phyloP scores from a whole-genome alignment of 257 asterid species.

The Misopates orontium region DNA sequence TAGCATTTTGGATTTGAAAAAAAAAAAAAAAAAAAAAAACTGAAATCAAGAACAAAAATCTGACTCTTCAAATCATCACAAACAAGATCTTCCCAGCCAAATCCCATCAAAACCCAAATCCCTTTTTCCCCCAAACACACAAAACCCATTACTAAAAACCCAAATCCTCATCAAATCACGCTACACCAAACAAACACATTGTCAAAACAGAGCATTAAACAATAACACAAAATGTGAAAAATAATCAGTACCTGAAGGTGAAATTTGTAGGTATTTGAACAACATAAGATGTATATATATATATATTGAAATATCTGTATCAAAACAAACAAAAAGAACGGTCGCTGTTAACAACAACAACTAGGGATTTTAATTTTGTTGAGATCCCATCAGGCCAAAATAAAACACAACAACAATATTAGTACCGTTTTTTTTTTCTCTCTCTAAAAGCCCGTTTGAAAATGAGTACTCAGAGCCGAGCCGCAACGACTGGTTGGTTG shows the following conservation, averaged over 20 bases:
- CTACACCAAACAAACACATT: constrained; percentile 23
- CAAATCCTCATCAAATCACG: constrained; percentile 28
- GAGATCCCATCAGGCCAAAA: constrained; percentile 53
- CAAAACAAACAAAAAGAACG: background rate
- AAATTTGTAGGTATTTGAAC: constrained; percentile 35
- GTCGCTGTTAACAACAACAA: constrained; percentile 20
- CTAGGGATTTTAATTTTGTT: constrained; percentile 34
- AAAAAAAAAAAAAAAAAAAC: no score
- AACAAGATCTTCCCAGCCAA: constrained; percentile 19
- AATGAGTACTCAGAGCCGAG: constrained; percentile 30
- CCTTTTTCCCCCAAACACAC: constrained; percentile 3
- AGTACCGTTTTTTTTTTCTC: no score
- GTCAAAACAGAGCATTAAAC: background rate
- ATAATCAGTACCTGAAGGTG: constrained; percentile 30
- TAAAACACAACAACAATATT: no score
- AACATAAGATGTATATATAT: constrained; percentile 17
- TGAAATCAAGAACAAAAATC: constrained; percentile 2
- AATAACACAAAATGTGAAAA: constrained; percentile 3
- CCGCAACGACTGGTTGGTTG: constrained; percentile 63
- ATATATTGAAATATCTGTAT: background rate
- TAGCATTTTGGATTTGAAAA: constrained; percentile 15
- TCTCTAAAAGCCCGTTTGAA: constrained; percentile 31
- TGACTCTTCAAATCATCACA: background rate
- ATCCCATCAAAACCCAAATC: constrained; percentile 7
- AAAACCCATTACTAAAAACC: constrained; percentile 15